phyloP scores from a whole-genome alignment of 306 rosid species.

The Gillenia trifoliata region DNA sequence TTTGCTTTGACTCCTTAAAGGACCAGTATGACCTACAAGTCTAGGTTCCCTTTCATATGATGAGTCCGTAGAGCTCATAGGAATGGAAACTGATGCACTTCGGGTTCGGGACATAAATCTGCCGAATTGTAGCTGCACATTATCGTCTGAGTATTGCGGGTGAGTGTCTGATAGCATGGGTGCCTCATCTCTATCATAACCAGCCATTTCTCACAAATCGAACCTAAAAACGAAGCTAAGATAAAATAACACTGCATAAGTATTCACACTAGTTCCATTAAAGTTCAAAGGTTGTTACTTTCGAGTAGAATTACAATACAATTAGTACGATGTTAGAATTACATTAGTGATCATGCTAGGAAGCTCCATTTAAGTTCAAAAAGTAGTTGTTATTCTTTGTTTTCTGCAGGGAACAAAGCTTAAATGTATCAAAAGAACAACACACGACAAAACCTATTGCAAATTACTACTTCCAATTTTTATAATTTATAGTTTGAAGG shows the following conservation, averaged over 20 bases:
- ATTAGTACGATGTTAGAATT: not conserved
- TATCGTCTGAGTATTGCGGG: conserved; percentile 30
- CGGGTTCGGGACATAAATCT: conserved; percentile 36
- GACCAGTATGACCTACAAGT: conserved; percentile 76
- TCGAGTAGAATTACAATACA: not conserved
- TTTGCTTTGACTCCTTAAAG: conserved; percentile 46
- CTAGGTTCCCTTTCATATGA: conserved; percentile 37
- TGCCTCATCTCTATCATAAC: conserved; percentile 43
- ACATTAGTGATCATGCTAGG: not conserved
- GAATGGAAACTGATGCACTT: conserved; percentile 64
- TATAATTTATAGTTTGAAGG: not conserved
- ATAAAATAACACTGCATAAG: not conserved
- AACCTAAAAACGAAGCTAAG: conserved; percentile 10
- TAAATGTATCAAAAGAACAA: not conserved
- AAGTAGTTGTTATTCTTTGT: too few relatives aligned
- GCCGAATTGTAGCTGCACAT: conserved; percentile 24
- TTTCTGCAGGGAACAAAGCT: not conserved
- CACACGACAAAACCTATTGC: not conserved
- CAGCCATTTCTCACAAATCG: conserved; percentile 44
- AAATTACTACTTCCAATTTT: too few relatives aligned
- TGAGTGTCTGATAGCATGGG: conserved; percentile 52
- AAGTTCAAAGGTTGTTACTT: not conserved
- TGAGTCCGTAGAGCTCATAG: conserved; percentile 39
- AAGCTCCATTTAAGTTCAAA: not conserved
- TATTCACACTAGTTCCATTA: not conserved